Percentiles rank a stretch among this genome's conserved stretches.
Conservation (phyloP, 1,284 basidiomycete species). For the Jaminaea rosea region DNA sequence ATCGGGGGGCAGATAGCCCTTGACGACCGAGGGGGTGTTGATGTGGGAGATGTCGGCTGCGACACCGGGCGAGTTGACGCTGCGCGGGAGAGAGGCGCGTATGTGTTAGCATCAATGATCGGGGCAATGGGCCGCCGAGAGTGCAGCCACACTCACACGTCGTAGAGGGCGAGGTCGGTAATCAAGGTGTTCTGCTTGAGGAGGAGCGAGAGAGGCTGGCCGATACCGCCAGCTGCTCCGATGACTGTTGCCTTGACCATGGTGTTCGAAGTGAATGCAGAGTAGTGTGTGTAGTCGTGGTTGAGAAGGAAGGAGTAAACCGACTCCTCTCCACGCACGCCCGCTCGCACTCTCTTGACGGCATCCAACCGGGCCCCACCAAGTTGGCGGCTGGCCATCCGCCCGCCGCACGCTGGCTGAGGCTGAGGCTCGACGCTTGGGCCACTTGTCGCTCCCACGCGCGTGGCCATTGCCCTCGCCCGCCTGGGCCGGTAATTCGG, state of each 20-base stretch:
- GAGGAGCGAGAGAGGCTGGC: conserved; percentile 82
- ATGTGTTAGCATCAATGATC: background rate
- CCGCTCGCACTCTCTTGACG: too few relatives aligned
- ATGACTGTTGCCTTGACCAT: conserved; percentile 45
- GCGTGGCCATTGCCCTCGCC: too few relatives aligned
- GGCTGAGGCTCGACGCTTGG: too few relatives aligned
- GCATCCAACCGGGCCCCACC: too few relatives aligned
- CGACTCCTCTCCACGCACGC: too few relatives aligned
- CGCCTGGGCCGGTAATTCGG: too few relatives aligned
- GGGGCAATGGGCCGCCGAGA: background rate
- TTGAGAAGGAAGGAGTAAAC: background rate
- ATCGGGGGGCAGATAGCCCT: conserved; percentile 51
- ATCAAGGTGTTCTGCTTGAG: conserved; percentile 76
- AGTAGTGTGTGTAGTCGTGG: background rate
- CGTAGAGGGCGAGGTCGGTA: conserved; percentile 68
- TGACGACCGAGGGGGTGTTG: conserved; percentile 50
- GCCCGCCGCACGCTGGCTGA: too few relatives aligned
- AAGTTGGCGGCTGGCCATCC: too few relatives aligned
- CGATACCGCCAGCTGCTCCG: conserved; percentile 44
- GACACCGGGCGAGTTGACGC: conserved; percentile 70
- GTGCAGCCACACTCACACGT: conserved; percentile 67
- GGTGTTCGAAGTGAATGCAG: conserved; percentile 4
- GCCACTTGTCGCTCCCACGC: too few relatives aligned
- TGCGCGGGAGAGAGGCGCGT: conserved; percentile 1
- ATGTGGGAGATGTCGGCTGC: conserved; percentile 90